Evolutionary conservation across 768 basidiomycete species (phyloP).

Genomic region (Lactifluus pinguis): DNA sequence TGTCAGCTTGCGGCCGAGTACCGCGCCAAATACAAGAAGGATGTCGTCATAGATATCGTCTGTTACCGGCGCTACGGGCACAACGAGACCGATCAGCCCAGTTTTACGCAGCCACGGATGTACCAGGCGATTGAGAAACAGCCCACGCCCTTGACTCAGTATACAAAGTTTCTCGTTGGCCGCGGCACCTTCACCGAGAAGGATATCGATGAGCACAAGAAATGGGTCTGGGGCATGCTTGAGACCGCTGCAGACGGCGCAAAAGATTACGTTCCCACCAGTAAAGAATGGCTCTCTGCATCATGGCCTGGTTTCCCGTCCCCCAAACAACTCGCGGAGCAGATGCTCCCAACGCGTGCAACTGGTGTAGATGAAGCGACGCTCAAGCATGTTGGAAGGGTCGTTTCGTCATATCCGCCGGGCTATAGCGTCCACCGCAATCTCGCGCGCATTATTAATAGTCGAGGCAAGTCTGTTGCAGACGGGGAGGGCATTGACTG

Average conservation of each 20-base stretch:
- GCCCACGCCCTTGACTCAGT: constrained; percentile 84
- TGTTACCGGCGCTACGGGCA: constrained; percentile 99
- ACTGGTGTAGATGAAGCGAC: constrained; percentile 74
- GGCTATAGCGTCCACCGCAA: constrained; percentile 88
- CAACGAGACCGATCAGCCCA: constrained; percentile 98
- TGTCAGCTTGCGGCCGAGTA: constrained; percentile 98
- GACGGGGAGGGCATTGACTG: constrained; percentile 93
- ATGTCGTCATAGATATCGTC: constrained; percentile 96
- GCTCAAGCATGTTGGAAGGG: constrained; percentile 78
- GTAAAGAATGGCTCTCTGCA: constrained; percentile 95
- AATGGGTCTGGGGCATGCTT: constrained; percentile 99
- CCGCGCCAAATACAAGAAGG: constrained; percentile 96
- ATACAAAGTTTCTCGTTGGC: constrained; percentile 82
- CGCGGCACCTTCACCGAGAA: constrained; percentile 92
- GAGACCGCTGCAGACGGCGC: constrained; percentile 91
- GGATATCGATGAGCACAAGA: constrained; percentile 97
- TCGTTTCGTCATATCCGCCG: constrained; percentile 76
- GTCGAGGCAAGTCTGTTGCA: constrained; percentile 83
- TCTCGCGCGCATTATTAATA: constrained; percentile 82
- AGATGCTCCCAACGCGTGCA: constrained; percentile 79
- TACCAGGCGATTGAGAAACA: constrained; percentile 95
- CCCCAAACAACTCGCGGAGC: constrained; percentile 89
- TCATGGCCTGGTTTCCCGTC: constrained; percentile 99
- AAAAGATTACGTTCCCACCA: constrained; percentile 92
- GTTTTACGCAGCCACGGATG: constrained; percentile 98